These are phyloP conservation scores for Ormosia emarginata DNA, from an alignment of 306 rosid genomes.

Conservation along the genomic window DNA sequence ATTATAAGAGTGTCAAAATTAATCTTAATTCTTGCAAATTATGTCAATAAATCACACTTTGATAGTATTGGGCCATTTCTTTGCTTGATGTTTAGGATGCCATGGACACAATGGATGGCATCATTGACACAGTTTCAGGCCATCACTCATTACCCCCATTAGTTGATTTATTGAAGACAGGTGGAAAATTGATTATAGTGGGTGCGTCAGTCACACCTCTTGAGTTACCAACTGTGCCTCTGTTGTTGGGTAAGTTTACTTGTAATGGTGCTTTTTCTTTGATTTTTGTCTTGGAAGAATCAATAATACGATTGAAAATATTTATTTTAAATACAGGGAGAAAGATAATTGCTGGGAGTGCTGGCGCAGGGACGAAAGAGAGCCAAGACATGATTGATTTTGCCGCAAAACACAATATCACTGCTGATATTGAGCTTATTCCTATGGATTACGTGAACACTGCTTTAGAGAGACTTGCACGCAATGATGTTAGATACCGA, in stretches of 20 bases:
- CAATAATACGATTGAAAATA: background rate
- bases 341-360: constrained; percentile 33
- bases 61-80: background rate
- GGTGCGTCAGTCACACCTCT: constrained; percentile 31
- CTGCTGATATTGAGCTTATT: constrained; percentile 21
- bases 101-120: no score
- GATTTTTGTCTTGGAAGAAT: background rate
- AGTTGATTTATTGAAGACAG: background rate
- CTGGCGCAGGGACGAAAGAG: constrained; percentile 21
- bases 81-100: constrained; percentile 14
- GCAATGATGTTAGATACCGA: constrained; percentile 25
- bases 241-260: constrained; percentile 28
- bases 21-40: background rate
- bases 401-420: constrained; percentile 22
- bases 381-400: constrained; percentile 34
- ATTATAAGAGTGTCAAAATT: no score
- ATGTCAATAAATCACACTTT: background rate
- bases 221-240: constrained; percentile 28
- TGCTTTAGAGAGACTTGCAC: constrained; percentile 18
- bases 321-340: constrained; percentile 1
- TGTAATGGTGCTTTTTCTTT: background rate
- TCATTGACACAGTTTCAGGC: constrained; percentile 24
- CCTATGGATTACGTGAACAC: constrained; percentile 25
- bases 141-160: background rate
- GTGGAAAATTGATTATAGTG: constrained; percentile 42